These are phyloP conservation scores for Leccinum solheimii DNA, from an alignment of 1,284 basidiomycete species.

Conservation along the genomic window DNA sequence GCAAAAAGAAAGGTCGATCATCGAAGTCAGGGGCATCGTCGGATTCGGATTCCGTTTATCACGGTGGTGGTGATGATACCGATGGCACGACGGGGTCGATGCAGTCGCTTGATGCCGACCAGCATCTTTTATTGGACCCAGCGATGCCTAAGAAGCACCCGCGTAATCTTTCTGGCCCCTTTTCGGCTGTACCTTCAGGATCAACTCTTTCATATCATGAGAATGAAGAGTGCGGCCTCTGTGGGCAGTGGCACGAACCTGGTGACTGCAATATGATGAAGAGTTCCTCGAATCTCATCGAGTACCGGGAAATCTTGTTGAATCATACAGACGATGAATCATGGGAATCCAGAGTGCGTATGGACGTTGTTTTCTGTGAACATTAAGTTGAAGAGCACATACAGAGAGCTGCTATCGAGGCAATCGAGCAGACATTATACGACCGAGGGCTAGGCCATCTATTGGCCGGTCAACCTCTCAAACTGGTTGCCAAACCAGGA, in stretches of 20 bases:
- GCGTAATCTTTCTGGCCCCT: slow-evolving; percentile 4
- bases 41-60: slow-evolving; percentile 31
- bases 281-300: slow-evolving; percentile 60
- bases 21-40: slow-evolving; percentile 29
- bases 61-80: slow-evolving; percentile 23
- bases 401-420: slow-evolving; percentile 62
- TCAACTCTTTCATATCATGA: slow-evolving; percentile 19
- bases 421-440: slow-evolving; percentile 63
- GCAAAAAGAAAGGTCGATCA: slow-evolving; percentile 27
- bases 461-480: slow-evolving; percentile 61
- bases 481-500: slow-evolving; percentile 40
- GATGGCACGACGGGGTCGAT: slow-evolving; percentile 28
- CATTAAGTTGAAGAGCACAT: slow-evolving; percentile 2
- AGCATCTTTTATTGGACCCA: slow-evolving; percentile 2
- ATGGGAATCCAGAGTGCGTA: slow-evolving; percentile 58
- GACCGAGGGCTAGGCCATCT: slow-evolving; percentile 53
- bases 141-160: slow-evolving; percentile 13
- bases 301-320: slow-evolving; percentile 67
- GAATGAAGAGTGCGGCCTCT: slow-evolving; percentile 55
- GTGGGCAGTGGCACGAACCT: slow-evolving; percentile 51
- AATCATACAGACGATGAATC: slow-evolving; percentile 62
- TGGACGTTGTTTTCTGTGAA: background rate
- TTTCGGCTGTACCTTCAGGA: slow-evolving; percentile 11
- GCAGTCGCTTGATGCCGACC: slow-evolving; percentile 8
- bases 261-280: slow-evolving; percentile 65